Conservation (phyloP, 257 asterid species). For the Nicotiana tomentosiformis region DNA sequence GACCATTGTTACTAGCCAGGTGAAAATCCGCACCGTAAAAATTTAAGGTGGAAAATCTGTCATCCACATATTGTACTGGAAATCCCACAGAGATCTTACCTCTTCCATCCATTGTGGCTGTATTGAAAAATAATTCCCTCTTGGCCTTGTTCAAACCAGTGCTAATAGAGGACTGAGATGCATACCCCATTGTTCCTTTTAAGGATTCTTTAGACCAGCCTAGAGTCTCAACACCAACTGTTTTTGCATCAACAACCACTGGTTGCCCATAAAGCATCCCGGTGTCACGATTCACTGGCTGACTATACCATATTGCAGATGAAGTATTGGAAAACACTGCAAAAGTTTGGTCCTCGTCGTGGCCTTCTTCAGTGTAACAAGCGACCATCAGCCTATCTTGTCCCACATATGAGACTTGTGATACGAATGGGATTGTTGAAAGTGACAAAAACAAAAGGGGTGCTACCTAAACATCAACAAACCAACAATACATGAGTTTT, state of each 20-base stretch:
- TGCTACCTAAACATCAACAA: slow-evolving; percentile 14
- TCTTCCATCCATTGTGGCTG: slow-evolving; percentile 21
- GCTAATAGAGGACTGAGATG: slow-evolving; percentile 2
- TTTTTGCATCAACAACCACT: not conserved
- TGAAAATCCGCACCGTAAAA: slow-evolving; percentile 17
- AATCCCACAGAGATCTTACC: slow-evolving; percentile 16
- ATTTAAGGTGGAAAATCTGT: not conserved
- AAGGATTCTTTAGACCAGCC: not conserved
- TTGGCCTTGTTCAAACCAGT: slow-evolving; percentile 2
- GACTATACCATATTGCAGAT: slow-evolving; percentile 13
- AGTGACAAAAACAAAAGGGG: slow-evolving; percentile 19
- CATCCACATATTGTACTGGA: not conserved
- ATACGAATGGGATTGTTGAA: slow-evolving; percentile 17
- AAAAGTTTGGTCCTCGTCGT: not conserved
- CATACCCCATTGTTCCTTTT: not conserved
- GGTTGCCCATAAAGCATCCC: slow-evolving; percentile 25
- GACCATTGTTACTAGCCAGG: slow-evolving; percentile 19
- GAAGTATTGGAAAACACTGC: slow-evolving; percentile 18
- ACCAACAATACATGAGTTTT: not conserved
- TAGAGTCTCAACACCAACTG: not conserved
- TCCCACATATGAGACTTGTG: slow-evolving; percentile 18
- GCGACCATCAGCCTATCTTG: slow-evolving; percentile 17
- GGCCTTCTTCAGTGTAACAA: slow-evolving; percentile 7
- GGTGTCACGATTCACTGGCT: slow-evolving; percentile 25
- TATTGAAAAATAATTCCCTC: slow-evolving; percentile 4